Conservation (phyloP, 306 rosid species). For the Purshia tridentata region DNA sequence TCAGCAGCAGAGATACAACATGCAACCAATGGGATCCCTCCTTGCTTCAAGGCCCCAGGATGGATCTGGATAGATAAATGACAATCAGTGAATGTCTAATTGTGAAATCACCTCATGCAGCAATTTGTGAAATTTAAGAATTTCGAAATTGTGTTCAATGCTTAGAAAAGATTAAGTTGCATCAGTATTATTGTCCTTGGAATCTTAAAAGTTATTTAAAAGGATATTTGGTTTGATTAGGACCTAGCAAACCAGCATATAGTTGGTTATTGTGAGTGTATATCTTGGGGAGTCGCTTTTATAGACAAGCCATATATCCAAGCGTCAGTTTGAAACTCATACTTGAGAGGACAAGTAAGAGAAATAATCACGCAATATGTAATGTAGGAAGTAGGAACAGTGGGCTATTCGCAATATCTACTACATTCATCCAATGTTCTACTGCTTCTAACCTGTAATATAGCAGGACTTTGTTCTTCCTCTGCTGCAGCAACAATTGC, state of each 20-base stretch:
- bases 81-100: conserved; percentile 12
- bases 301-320: not conserved
- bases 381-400: not conserved
- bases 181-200: not conserved
- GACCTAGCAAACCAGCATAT: not conserved
- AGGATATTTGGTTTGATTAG: not conserved
- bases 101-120: not conserved
- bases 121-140: not conserved
- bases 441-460: conserved; percentile 70
- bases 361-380: not conserved
- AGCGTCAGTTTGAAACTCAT: not conserved
- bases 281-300: not conserved
- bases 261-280: not conserved
- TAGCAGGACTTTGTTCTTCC: conserved; percentile 88
- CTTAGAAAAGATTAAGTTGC: not conserved
- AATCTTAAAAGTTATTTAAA: conserved; percentile 2
- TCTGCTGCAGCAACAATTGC: conserved; percentile 96
- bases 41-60: conserved; percentile 83
- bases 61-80: conserved; percentile 64
- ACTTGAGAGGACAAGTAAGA: conserved; percentile 7
- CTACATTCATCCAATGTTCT: conserved; percentile 7
- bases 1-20: conserved; percentile 90
- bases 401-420: not conserved
- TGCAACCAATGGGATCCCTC: conserved; percentile 86
- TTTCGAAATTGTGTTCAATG: not conserved